Percentiles rank a stretch among this genome's conserved stretches.
Conservation (phyloP, 495 filamentous ascomycete genomes). For the Hypoxylon crocopeplum region DNA sequence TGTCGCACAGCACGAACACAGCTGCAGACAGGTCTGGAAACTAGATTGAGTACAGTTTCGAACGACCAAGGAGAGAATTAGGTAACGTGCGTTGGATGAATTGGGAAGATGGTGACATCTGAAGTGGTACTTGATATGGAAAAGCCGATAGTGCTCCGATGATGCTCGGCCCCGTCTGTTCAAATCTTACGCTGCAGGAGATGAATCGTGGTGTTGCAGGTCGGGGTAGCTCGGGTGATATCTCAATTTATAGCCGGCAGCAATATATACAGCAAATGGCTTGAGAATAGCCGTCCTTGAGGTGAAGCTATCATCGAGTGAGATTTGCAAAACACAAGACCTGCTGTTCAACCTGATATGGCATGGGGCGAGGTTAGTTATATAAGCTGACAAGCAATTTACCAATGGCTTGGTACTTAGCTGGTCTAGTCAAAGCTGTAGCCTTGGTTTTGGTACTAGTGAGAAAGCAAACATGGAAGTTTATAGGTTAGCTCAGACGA, state of each 20-base stretch:
- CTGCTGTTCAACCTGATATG: not conserved
- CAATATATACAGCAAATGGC: slow-evolving; percentile 1
- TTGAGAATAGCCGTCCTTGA: too few species aligned
- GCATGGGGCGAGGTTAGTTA: not conserved
- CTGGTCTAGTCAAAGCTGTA: slow-evolving; percentile 14
- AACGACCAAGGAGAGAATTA: slow-evolving; percentile 21
- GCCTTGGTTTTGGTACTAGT: slow-evolving; percentile 20
- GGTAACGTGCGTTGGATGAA: slow-evolving; percentile 29
- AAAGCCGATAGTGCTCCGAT: slow-evolving; percentile 34
- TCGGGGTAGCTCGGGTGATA: slow-evolving; percentile 13
- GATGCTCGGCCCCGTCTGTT: slow-evolving; percentile 30
- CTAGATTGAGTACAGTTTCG: slow-evolving; percentile 27
- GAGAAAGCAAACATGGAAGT: slow-evolving; percentile 33
- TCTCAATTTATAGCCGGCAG: slow-evolving; percentile 2
- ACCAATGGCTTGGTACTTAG: slow-evolving; percentile 26
- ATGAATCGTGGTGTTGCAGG: slow-evolving; percentile 12
- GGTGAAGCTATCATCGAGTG: slow-evolving; percentile 29
- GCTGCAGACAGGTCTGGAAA: slow-evolving; percentile 23
- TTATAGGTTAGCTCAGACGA: slow-evolving; percentile 9
- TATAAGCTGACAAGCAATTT: slow-evolving; percentile 25
- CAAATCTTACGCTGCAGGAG: slow-evolving; percentile 32
- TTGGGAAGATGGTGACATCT: slow-evolving; percentile 28
- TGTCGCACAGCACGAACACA: slow-evolving; percentile 33
- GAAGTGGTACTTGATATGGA: slow-evolving; percentile 25
- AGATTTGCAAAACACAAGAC: slow-evolving; percentile 4